Evolutionary conservation across 345 rosid genomes (phyloP), one percentile per base, ranked within the genome.

Genomic region (Dovyalis caffra): DNA sequence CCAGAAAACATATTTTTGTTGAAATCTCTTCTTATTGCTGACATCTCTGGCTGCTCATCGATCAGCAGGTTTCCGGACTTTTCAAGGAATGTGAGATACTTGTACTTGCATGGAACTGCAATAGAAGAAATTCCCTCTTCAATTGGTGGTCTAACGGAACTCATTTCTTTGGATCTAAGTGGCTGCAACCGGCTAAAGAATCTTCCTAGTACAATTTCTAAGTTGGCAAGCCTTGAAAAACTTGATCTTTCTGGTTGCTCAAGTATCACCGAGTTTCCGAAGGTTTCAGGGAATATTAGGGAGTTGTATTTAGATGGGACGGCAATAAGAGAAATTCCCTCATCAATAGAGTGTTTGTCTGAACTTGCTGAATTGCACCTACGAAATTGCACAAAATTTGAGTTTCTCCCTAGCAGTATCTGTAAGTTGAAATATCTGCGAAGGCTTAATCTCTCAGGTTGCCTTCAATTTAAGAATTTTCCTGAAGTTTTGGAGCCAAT

Each of bases 131-230:
- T 71, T 1, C 74, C 66, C 2, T 34, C 51, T 35, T 71, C 74
- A 71, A 58, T 71, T 35, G 66, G 35, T 65, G 6, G 0, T 58
- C 65, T 66, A 45, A 8, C 23, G 10, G 8, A 18, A 14, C 76
- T 77, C 33, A 31, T 10, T 4, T 16, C 9, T 32, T 67, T 72
- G 47, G 34, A 77, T 77, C 73, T 77, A 3, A 25, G 0, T 37
- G 49, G 47, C 43, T 77, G 80, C 62, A 67, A 31, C 67, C 58
- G 63, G 4, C 68, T 77, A 1, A 43, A 67, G 47, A 60, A 61
- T 57, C 45, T 77, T 58, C 73, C 76, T 3, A 58, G 11, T 7
- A 4, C 16, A 18, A 1, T 66, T 43, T 25, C 21, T 70, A 49
- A 18, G 23, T 28, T 60, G 7, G 14, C 0, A 25, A 43, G 57